Evolutionary conservation across 257 asterid species (phyloP), one percentile per base, ranked within the genome.

Genomic region (Capsicum rhomboideum): DNA sequence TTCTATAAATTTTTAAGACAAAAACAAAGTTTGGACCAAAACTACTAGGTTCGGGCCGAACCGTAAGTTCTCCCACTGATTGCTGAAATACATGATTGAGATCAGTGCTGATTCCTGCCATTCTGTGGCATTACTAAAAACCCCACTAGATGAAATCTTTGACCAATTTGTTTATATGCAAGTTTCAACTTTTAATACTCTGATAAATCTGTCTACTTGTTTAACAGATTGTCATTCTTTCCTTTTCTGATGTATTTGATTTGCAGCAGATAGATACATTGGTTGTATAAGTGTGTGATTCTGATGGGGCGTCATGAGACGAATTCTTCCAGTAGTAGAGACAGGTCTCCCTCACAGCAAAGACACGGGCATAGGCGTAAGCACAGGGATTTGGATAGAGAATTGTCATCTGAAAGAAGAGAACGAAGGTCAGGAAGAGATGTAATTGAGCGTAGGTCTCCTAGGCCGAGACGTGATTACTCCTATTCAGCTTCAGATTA

Each of bases 401-500:
- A 26, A 75, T 23, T 75, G 81, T 75, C 81, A 14, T 75, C 26
- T 75, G 81, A 49, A 49, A 75, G 17, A 75, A 75, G 81, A 75
- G 61, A 75, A 16, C 81, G 44, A 75, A 75, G 81, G 42, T 75
- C 61, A 23, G 59, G 81, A 49, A 49, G 81, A 75, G 81, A 75
- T 75, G 23, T 75, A 75, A 26, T 16, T 75, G 61, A 75, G 44
- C 81, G 0, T 75, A 50, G 61, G 26, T 75, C 81, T 16, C 81
- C 81, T 14, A 49, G 44, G 63, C 44, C 0, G 40, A 50, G 44
- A 75, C 46, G 16, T 26, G 61, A 75, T 75, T 75, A 4, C 81
- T 75, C 81, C 1, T 75, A 26, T 75, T 50, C 17, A 4, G 81
- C 16, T 14, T 26, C 81, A 75, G 61, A 49, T 49, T 61, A 75